Base-by-base conservation (phyloP, 2,329 filamentous ascomycete species). In the Mycosphaerella sp. region DNA sequence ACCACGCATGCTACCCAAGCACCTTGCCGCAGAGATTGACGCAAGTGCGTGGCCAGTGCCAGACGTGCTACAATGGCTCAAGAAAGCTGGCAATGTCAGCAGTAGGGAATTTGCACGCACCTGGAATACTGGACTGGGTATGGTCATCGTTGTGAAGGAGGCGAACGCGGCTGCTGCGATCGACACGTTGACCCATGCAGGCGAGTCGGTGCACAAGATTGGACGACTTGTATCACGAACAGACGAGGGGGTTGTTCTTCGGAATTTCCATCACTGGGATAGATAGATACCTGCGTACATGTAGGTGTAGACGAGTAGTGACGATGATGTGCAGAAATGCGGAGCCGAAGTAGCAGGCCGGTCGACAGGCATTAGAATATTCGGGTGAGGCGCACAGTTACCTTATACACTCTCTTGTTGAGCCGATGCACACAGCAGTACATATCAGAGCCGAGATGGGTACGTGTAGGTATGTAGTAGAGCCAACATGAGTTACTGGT, bases 51-150 rank as follows among this genome's bases (percentile, higher is more conserved):
- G 90, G 89, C 69, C 81, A 21, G 77, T 89, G 39, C 89, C 87
- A 0, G 73, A 79, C 1, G 86, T 96, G 4, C 93, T 97, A 74
- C 77, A 78, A 64, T 98, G 93, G 93, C 78, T 98, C 62, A 89
- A 89, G 73, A 71, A 75, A 58, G 75, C 74, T 9, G 80, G 80
- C n/a, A 85, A 86, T 54, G 83, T 97, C 28, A 79, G 78, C 47
- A 77, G 84, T 1, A 66, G 74, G 8, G 93, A 98, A 73, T 94
- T 97, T 80, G 89, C 85, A 45, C 79, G 89, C 52, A 93, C 89
- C 1, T 97, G 95, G 79, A 98, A 98, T 74, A 89, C 86, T 6
- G 93, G 93, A 44, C 74, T 98, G 40, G 93, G 93, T 41, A 97
- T 98, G 90, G 87, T 96, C 5, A 76, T 90, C 27, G 89, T 89